Percentiles rank a stretch among this genome's conserved stretches.
Evolutionary conservation across 352 stramenopile genomes (phyloP).

Genomic region (Phytopythium delawarense): DNA sequence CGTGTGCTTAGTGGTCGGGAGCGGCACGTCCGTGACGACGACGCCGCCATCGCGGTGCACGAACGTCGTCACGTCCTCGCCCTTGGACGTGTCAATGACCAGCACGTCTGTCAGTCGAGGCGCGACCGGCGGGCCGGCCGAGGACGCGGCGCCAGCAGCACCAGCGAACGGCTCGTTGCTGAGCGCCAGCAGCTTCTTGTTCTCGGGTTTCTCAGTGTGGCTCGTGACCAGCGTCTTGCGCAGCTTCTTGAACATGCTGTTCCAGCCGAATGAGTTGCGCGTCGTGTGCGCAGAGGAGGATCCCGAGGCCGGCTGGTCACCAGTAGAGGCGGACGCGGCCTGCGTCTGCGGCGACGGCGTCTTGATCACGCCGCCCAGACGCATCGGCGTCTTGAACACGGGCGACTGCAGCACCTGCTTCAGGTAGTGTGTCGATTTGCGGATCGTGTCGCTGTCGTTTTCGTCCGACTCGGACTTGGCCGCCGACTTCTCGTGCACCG

Average conservation of each 20-base stretch:
- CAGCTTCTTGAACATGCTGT: slow-evolving; percentile 76
- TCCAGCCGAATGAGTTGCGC: slow-evolving; percentile 71
- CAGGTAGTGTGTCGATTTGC: slow-evolving; percentile 78
- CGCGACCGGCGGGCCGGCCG: slow-evolving; percentile 13
- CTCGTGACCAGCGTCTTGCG: slow-evolving; percentile 76
- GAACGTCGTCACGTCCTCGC: slow-evolving; percentile 79
- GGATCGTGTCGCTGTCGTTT: slow-evolving; percentile 25
- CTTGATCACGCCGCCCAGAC: slow-evolving; percentile 74
- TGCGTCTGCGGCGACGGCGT: slow-evolving; percentile 28
- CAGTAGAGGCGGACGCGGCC: not conserved
- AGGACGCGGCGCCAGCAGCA: not conserved
- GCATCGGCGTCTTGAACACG: slow-evolving; percentile 78
- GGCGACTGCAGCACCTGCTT: slow-evolving; percentile 83
- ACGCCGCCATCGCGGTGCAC: slow-evolving; percentile 76
- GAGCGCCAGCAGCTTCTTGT: slow-evolving; percentile 59
- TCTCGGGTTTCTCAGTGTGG: slow-evolving; percentile 51
- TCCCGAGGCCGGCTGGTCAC: slow-evolving; percentile 3
- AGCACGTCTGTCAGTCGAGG: slow-evolving; percentile 64
- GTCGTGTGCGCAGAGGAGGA: slow-evolving; percentile 7
- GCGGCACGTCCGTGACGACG: slow-evolving; percentile 49
- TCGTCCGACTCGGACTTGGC: slow-evolving; percentile 19
- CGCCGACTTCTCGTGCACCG: slow-evolving; percentile 11
- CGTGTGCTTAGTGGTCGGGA: slow-evolving; percentile 24
- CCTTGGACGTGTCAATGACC: slow-evolving; percentile 72
- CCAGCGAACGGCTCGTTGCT: slow-evolving; percentile 68